phyloP scores from a whole-genome alignment of 2,329 filamentous ascomycete genomes.

The Aspergillus aculeatinus region DNA sequence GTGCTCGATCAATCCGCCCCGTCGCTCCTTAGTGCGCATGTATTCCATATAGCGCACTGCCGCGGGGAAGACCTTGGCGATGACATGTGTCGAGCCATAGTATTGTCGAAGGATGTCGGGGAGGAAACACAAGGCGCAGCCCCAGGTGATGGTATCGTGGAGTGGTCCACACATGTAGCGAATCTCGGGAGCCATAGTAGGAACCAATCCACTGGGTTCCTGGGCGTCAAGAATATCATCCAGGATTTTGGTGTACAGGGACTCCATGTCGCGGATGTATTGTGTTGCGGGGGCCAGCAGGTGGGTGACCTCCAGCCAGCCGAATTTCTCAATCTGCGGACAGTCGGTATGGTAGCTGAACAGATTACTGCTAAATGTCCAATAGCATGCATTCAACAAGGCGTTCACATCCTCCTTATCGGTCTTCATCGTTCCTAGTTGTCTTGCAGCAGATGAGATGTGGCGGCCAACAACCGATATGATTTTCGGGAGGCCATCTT shows the following conservation, averaged over 20 bases:
- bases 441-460: constrained; percentile 23
- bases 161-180: constrained; percentile 52
- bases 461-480: constrained; percentile 22
- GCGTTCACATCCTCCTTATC: constrained; percentile 25
- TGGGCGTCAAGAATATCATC: constrained; percentile 50
- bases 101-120: constrained; percentile 23
- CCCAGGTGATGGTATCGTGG: constrained; percentile 43
- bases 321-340: constrained; percentile 51
- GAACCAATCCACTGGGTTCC: constrained; percentile 46
- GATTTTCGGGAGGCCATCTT: constrained; percentile 15
- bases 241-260: constrained; percentile 49
- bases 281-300: constrained; percentile 48
- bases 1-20: constrained; percentile 25
- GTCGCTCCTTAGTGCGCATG: constrained; percentile 24
- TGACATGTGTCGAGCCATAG: constrained; percentile 24
- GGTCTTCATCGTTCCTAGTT: constrained; percentile 22
- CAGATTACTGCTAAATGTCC: constrained; percentile 46
- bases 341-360: constrained; percentile 52
- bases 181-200: constrained; percentile 50
- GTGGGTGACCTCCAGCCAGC: constrained; percentile 51
- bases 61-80: constrained; percentile 20
- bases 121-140: constrained; percentile 24
- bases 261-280: constrained; percentile 50
- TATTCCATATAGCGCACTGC: constrained; percentile 27
- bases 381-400: constrained; percentile 43